Base-by-base conservation (phyloP, 2,329 filamentous ascomycete genomes). In the Colletotrichum plurivorum region DNA sequence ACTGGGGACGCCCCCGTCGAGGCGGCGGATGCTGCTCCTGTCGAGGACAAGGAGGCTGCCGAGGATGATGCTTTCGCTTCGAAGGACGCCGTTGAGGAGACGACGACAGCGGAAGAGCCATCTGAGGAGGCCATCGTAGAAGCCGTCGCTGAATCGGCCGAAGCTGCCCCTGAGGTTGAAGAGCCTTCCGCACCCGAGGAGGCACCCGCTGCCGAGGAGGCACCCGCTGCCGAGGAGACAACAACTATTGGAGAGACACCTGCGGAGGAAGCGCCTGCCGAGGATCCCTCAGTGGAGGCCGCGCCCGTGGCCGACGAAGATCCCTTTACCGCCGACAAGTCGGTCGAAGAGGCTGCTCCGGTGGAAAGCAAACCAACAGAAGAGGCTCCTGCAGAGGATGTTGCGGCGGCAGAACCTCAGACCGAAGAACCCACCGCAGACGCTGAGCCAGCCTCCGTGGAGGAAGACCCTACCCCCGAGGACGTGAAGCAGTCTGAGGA, bases 321-420 rank as follows among this genome's bases (percentile, higher is more conserved):
- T 16, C 41, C 41, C 16, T 15, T 4, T 13, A 3, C 41, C 12
- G 12, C 12, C 41, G 41, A 43, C 12, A 43, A 43, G 41, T 7
- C 41, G 1, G 12, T 12, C 41, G 12, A 43, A 6, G 41, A 43
- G 5, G 10, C 12, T 15, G 41, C 41, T 43, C 16, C 13, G 6
- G 16, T 8, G 8, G 46, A 49, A 10, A 20, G 9, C 2, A 18
- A 5, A 2, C 46, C 0, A 3, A 22, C 10, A 20, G 46, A 49
- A 6, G 46, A 49, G n/a, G 2, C 46, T 10, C 6, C 20, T 7
- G 63, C 54, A 53, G 58, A 67, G 63, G 62, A 61, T 52, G 16
- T n/a, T 18, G 6, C n/a, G 16, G 41, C 12, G 18, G 46, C n/a
- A 12, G 18, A 49, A 5, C n/a, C 46, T 18, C 9, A 20, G 46